These are phyloP conservation scores for Oryza glaberrima DNA, from an alignment of 176 grass and related monocot genomes.

Conservation along the genomic window DNA sequence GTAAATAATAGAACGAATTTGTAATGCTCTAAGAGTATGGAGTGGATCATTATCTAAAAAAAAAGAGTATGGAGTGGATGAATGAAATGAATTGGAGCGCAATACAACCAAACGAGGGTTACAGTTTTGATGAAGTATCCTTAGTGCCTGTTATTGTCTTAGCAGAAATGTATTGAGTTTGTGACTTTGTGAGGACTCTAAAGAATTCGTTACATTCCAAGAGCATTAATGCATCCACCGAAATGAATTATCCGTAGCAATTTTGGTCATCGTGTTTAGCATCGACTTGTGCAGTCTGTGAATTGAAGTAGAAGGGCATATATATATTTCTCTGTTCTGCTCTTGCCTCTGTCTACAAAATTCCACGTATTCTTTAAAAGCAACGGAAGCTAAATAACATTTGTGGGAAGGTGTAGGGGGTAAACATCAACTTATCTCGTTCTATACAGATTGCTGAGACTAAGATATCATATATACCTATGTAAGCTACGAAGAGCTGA, in stretches of 20 bases:
- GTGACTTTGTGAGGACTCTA: not conserved
- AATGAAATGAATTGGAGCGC: not conserved
- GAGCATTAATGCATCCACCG: not conserved
- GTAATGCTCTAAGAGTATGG: not conserved
- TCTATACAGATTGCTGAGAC: not conserved
- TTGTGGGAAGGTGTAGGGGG: too few species aligned
- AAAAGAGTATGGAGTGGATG: not conserved
- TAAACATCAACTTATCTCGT: not conserved
- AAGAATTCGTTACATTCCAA: not conserved
- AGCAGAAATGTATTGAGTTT: not conserved
- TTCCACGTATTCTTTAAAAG: not conserved
- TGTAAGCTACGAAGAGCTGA: not conserved
- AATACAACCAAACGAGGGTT: not conserved
- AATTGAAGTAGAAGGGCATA: not conserved
- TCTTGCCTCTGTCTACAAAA: not conserved
- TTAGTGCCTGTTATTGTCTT: not conserved
- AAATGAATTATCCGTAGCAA: not conserved
- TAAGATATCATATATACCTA: conserved; percentile 15
- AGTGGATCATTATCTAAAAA: not conserved
- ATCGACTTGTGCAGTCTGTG: not conserved
- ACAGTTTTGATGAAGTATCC: too few species aligned
- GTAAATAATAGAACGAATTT: not conserved
- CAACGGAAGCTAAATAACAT: not conserved
- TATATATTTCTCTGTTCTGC: not conserved
- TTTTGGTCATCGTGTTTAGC: too few species aligned